Base-by-base conservation (phyloP, 2,329 filamentous ascomycete species). In the Botryotinia globosa region DNA sequence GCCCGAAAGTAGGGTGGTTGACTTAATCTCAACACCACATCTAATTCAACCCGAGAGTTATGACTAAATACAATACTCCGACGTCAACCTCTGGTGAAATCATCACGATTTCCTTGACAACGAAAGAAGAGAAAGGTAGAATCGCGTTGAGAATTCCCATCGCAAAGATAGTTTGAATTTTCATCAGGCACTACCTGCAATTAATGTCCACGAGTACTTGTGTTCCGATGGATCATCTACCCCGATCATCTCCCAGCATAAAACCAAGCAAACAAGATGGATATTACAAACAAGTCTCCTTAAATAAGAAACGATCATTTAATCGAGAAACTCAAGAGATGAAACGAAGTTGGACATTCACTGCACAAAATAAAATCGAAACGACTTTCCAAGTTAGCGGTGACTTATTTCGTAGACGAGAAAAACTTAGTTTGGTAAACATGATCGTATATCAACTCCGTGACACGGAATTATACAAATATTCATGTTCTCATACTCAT, bases 361-460 rank as follows among this genome's bases (percentile, higher is more conserved):
- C 16, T 8, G 18, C 14, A 56, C 14, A 56, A n/a, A n/a, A 18
- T 9, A 6, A 1, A 29, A 29, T 14, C 25, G 7, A 14, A 29
- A 29, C 25, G n/a, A 4, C 3, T 56, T 56, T 39, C 37, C 37
- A 39, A 39, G 9, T 39, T 8, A 18, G 14, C 25, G 18, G 1
- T 32, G 14, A 18, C 51, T 18, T 2, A 1, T 56, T 9, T 29
- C 1, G n/a, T 18, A 56, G 1, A 14, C 18, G 9, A 54, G n/a
- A n/a, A n/a, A 25, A 6, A n/a, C 1, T 5, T 6, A n/a, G 25
- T 1, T 16, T 7, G 4, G 25, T 7, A 54, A 10, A 14, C 2
- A 56, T 56, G n/a, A 29, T 29, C 51, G 8, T 2, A 56, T 29
- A 9, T 56, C 12, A 62, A 42, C 25, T 62, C 37, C 22, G 14